phyloP scores from a whole-genome alignment of 768 basidiomycete species.

The Panellus pusillus region DNA sequence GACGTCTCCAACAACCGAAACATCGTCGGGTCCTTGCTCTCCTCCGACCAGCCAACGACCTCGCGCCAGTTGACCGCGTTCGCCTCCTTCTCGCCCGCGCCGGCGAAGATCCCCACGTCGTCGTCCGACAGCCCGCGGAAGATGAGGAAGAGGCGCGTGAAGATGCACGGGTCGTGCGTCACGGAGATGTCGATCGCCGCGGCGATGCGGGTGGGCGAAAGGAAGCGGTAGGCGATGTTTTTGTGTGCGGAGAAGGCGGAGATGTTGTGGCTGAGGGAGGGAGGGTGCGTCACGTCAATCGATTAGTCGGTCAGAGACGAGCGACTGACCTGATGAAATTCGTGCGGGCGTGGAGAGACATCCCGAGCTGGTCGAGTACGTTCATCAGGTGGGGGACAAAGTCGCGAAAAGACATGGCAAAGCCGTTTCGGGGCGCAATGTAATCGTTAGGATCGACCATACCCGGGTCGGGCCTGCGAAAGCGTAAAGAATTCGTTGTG shows the following conservation, averaged over 20 bases:
- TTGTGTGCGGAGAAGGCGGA: conserved; percentile 72
- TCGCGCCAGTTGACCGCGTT: conserved; percentile 81
- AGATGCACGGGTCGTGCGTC: conserved; percentile 77
- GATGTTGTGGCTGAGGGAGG: conserved; percentile 63
- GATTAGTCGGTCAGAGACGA: background rate
- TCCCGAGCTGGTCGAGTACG: conserved; percentile 82
- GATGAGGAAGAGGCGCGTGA: conserved; percentile 84
- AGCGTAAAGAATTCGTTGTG: no score
- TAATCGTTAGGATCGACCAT: conserved; percentile 80
- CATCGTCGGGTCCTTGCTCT: conserved; percentile 68
- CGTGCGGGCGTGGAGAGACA: conserved; percentile 80
- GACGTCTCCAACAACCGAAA: conserved; percentile 83
- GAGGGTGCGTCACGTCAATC: background rate
- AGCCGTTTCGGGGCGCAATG: conserved; percentile 80
- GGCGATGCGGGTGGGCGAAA: conserved; percentile 75
- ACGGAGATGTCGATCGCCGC: conserved; percentile 87
- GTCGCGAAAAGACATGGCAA: conserved; percentile 79
- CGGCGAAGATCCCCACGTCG: conserved; percentile 71
- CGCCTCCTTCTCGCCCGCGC: conserved; percentile 85
- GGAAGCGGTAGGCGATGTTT: conserved; percentile 89
- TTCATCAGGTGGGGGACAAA: conserved; percentile 80
- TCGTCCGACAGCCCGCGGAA: conserved; percentile 83
- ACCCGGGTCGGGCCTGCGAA: conserved; percentile 67
- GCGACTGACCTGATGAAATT: conserved; percentile 71
- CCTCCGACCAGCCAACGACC: conserved; percentile 77